phyloP scores from a whole-genome alignment of 371 early-diverging fungal species.

The Mucor velutinosus region DNA sequence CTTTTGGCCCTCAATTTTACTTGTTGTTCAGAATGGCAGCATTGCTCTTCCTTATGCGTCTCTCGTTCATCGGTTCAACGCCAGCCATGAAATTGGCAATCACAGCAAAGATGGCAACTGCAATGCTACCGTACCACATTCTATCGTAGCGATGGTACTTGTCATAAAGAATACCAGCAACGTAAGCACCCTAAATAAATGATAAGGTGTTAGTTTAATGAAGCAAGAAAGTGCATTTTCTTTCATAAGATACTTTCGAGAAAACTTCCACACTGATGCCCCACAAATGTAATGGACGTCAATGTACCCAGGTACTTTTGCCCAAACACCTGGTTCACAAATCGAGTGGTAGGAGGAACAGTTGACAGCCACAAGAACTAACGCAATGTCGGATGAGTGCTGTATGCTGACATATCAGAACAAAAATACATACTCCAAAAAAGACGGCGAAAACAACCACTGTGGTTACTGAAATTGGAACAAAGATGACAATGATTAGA shows the following conservation, averaged over 20 bases:
- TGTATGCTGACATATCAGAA: not conserved
- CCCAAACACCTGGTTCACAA: conserved; percentile 40
- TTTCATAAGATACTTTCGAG: too few relatives aligned
- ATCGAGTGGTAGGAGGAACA: conserved; percentile 46
- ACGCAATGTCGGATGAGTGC: not conserved
- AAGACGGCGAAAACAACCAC: conserved; percentile 51
- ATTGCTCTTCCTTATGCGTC: conserved; percentile 1
- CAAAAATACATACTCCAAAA: conserved; percentile 47
- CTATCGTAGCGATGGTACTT: conserved; percentile 19
- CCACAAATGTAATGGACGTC: conserved; percentile 21
- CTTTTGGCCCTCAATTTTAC: not conserved
- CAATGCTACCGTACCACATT: conserved; percentile 43
- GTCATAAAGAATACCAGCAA: conserved; percentile 46
- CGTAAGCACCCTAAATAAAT: conserved; percentile 46
- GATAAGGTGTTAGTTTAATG: conserved; percentile 37
- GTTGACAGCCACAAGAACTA: conserved; percentile 47
- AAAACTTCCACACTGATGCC: conserved; percentile 28
- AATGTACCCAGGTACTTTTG: conserved; percentile 33
- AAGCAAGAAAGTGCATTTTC: too few relatives aligned
- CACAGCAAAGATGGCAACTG: conserved; percentile 26
- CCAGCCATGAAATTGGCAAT: conserved; percentile 25
- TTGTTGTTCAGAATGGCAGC: not conserved
- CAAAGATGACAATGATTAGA: conserved; percentile 27
- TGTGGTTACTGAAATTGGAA: conserved; percentile 26
- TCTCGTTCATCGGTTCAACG: conserved; percentile 8